These are phyloP conservation scores for Aspergillus sp. DNA, from an alignment of 2,329 filamentous ascomycete genomes.

Conservation along the genomic window DNA sequence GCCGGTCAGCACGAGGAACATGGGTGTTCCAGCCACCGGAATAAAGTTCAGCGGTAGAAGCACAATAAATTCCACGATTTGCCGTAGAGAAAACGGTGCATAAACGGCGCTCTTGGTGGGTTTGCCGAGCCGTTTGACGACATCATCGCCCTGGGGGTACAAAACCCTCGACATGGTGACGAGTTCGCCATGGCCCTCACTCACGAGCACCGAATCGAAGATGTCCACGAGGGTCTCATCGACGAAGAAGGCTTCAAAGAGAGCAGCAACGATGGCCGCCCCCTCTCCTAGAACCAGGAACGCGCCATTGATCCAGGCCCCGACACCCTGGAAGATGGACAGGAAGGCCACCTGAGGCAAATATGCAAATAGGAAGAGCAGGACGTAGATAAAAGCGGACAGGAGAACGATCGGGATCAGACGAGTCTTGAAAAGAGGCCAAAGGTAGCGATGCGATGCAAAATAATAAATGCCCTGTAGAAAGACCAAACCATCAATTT, in stretches of 20 bases:
- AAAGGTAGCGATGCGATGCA: conserved; percentile 72
- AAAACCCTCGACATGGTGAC: conserved; percentile 67
- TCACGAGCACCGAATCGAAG: conserved; percentile 83
- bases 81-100: conserved; percentile 85
- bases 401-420: conserved; percentile 80
- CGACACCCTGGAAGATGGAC: conserved; percentile 79
- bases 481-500: background rate
- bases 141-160: conserved; percentile 67
- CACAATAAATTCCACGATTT: conserved; percentile 80
- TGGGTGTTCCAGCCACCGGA: conserved; percentile 75
- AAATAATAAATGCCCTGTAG: conserved; percentile 78
- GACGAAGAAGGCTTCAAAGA: conserved; percentile 81
- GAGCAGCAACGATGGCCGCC: conserved; percentile 60
- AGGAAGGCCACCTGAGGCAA: conserved; percentile 87
- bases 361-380: conserved; percentile 86
- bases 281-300: conserved; percentile 76
- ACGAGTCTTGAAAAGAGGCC: conserved; percentile 75
- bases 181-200: conserved; percentile 69
- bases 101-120: conserved; percentile 76
- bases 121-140: conserved; percentile 79
- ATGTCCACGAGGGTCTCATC: conserved; percentile 77
- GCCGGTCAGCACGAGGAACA: conserved; percentile 86
- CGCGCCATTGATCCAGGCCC: conserved; percentile 86
- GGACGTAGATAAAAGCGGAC: conserved; percentile 77
- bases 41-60: conserved; percentile 84